Conservation (phyloP, 2,329 filamentous ascomycete species). For the Exophiala calicioides region DNA sequence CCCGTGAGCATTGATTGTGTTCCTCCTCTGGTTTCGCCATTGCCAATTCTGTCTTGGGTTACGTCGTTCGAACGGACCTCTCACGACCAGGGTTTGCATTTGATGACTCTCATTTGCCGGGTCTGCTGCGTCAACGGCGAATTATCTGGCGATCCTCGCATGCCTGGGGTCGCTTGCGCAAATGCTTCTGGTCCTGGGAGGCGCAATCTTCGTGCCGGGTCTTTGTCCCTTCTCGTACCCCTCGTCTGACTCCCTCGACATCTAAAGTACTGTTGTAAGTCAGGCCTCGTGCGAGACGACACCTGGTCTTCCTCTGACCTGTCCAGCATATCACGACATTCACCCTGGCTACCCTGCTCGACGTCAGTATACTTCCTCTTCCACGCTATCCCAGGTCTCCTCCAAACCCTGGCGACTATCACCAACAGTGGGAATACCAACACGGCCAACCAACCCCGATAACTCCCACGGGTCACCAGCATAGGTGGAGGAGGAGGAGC, state of each 20-base stretch:
- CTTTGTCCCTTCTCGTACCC: constrained; percentile 21
- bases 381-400: constrained; percentile 24
- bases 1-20: constrained; percentile 19
- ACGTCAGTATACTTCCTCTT: constrained; percentile 21
- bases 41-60: constrained; percentile 20
- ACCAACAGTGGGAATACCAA: constrained; percentile 19
- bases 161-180: constrained; percentile 22
- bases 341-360: constrained; percentile 28
- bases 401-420: constrained; percentile 14
- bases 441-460: constrained; percentile 12
- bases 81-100: constrained; percentile 20
- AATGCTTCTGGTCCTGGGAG: constrained; percentile 27
- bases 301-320: constrained; percentile 15
- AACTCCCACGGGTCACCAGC: constrained; percentile 10
- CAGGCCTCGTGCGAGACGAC: constrained; percentile 10
- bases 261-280: constrained; percentile 23
- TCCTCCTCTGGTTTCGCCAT: constrained; percentile 21
- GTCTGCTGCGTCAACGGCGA: constrained; percentile 22
- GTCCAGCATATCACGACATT: constrained; percentile 8
- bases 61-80: constrained; percentile 24
- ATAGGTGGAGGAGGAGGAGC: constrained; percentile 26
- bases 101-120: constrained; percentile 30
- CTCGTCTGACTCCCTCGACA: constrained; percentile 22
- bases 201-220: constrained; percentile 26
- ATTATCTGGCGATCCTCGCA: constrained; percentile 23